phyloP scores from a whole-genome alignment of 306 rosid species.

The Quercus variabilis region DNA sequence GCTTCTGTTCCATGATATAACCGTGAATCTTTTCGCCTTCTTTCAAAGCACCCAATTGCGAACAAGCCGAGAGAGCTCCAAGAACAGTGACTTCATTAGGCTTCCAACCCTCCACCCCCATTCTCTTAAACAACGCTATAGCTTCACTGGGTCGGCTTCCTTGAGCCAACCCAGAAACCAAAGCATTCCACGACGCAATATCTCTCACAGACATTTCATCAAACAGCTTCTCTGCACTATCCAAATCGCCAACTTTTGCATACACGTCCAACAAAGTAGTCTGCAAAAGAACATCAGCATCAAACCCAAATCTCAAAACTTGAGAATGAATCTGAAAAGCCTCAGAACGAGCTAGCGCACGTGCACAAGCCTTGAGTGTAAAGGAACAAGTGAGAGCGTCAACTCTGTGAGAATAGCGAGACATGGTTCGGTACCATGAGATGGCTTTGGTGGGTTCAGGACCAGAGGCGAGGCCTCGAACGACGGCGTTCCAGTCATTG shows the following conservation, averaged over 20 bases:
- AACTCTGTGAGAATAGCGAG: constrained; percentile 31
- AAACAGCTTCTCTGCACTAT: constrained; percentile 64
- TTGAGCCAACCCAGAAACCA: constrained; percentile 84
- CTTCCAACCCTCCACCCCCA: constrained; percentile 63
- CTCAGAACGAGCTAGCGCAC: constrained; percentile 61
- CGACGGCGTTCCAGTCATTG: constrained; percentile 74
- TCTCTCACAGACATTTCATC: constrained; percentile 65
- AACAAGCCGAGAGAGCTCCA: constrained; percentile 72
- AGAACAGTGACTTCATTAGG: constrained; percentile 77
- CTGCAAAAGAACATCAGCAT: constrained; percentile 42
- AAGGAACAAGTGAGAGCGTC: constrained; percentile 88
- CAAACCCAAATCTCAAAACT: constrained; percentile 53
- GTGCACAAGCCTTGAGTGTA: constrained; percentile 79
- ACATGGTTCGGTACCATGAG: constrained; percentile 52
- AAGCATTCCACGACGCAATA: constrained; percentile 75
- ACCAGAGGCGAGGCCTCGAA: constrained; percentile 78
- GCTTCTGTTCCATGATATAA: constrained; percentile 44
- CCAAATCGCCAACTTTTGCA: constrained; percentile 58
- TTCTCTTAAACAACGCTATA: constrained; percentile 51
- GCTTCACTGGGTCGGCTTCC: constrained; percentile 68
- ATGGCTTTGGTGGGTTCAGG: constrained; percentile 64
- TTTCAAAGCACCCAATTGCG: constrained; percentile 75
- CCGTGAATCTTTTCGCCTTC: constrained; percentile 53
- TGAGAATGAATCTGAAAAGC: constrained; percentile 69
- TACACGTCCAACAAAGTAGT: constrained; percentile 82